These are phyloP conservation scores for Sporisorium graminicola DNA, from an alignment of 1,284 basidiomycete genomes.

Conservation along the genomic window DNA sequence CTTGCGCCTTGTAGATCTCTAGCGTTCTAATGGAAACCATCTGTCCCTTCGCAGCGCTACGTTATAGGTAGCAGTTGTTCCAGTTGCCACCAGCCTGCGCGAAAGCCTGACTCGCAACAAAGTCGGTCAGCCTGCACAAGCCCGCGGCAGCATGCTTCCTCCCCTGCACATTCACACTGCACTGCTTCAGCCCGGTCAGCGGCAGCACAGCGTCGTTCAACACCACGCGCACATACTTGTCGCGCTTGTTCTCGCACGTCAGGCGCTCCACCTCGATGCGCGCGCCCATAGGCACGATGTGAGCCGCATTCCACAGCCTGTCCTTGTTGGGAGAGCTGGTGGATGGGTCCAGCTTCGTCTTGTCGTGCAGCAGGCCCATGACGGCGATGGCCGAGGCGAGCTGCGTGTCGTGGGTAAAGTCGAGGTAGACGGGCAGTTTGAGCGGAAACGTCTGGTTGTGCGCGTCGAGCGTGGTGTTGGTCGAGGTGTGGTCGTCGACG, in stretches of 20 bases:
- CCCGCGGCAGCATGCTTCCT: slow-evolving; percentile 16
- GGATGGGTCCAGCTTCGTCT: slow-evolving; percentile 10
- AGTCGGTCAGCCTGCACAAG: slow-evolving; percentile 20
- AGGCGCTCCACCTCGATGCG: slow-evolving; percentile 19
- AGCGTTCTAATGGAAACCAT: neutral
- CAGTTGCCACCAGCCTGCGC: slow-evolving; percentile 31
- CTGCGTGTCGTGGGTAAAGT: slow-evolving; percentile 30
- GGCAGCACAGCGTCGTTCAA: slow-evolving; percentile 26
- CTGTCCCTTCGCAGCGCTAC: neutral
- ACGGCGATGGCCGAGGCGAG: slow-evolving; percentile 21
- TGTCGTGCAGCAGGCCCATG: slow-evolving; percentile 22
- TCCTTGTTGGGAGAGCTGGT: slow-evolving; percentile 4
- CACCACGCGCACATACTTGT: slow-evolving; percentile 24
- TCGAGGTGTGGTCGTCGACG: slow-evolving; percentile 21
- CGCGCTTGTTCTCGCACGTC: slow-evolving; percentile 9
- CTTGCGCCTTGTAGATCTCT: neutral
- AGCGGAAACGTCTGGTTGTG: slow-evolving; percentile 13
- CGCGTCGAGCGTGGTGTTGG: slow-evolving; percentile 27
- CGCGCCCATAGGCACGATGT: slow-evolving; percentile 25
- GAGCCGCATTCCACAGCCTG: slow-evolving; percentile 19
- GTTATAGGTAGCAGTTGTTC: slow-evolving; percentile 21
- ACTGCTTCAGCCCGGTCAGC: slow-evolving; percentile 11
- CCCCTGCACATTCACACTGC: slow-evolving; percentile 16
- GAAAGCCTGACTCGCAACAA: slow-evolving; percentile 26
- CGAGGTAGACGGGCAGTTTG: slow-evolving; percentile 16